Evolutionary conservation across 495 filamentous ascomycete species (phyloP).

Genomic region (Talaromyces borbonicus): DNA sequence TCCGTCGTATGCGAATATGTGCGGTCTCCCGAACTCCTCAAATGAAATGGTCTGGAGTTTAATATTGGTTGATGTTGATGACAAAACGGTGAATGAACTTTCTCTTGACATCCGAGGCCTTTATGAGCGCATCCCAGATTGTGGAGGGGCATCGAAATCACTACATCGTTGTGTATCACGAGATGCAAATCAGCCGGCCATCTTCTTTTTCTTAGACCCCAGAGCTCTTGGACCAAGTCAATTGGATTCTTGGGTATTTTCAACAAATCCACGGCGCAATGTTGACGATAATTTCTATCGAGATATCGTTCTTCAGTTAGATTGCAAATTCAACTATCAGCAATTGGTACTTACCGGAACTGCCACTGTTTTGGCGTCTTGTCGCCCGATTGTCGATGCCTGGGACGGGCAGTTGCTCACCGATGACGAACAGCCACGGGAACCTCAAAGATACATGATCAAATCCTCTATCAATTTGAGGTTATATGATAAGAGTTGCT

Average conservation of each 20-base stretch:
- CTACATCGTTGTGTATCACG: slow-evolving; percentile 38
- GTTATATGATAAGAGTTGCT: not conserved
- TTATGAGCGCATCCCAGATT: slow-evolving; percentile 49
- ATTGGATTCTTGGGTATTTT: slow-evolving; percentile 58
- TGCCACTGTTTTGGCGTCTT: not conserved
- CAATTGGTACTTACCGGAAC: not conserved
- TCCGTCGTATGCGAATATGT: slow-evolving; percentile 18
- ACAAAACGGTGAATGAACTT: slow-evolving; percentile 19
- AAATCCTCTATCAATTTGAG: not conserved
- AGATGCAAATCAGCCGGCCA: slow-evolving; percentile 10
- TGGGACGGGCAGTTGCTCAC: not conserved
- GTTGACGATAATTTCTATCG: slow-evolving; percentile 47
- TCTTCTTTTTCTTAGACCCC: slow-evolving; percentile 62
- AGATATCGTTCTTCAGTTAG: slow-evolving; percentile 32
- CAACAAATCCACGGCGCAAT: slow-evolving; percentile 38
- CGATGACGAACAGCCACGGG: not conserved
- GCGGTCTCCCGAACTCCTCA: slow-evolving; percentile 30
- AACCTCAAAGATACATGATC: not conserved
- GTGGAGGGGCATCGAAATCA: slow-evolving; percentile 54
- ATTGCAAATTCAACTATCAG: slow-evolving; percentile 17
- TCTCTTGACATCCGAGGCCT: slow-evolving; percentile 40
- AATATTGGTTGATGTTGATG: slow-evolving; percentile 21
- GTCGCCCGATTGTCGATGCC: not conserved
- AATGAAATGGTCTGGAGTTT: slow-evolving; percentile 30
- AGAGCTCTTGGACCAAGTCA: slow-evolving; percentile 30